Evolutionary conservation across 495 filamentous ascomycete species (phyloP).

Genomic region (Aspergillus panamensis): DNA sequence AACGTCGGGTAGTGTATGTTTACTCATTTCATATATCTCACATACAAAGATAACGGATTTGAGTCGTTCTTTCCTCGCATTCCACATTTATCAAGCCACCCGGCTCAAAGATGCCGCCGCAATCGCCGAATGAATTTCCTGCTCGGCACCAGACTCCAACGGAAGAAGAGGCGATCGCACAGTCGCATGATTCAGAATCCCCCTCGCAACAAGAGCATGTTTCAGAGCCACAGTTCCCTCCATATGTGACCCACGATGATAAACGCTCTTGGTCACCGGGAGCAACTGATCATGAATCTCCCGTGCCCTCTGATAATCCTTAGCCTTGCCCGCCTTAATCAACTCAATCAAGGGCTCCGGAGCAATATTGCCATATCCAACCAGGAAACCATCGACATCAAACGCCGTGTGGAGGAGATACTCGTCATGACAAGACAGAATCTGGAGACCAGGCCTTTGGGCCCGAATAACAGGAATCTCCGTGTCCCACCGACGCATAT

Average conservation of each 20-base stretch:
- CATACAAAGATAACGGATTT: background rate
- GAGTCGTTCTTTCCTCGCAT: background rate
- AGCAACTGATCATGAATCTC: slow-evolving; percentile 31
- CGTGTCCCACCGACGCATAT: slow-evolving; percentile 39
- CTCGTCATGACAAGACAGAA: slow-evolving; percentile 37
- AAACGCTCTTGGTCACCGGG: slow-evolving; percentile 31
- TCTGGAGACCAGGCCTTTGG: slow-evolving; percentile 32
- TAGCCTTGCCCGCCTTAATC: slow-evolving; percentile 33
- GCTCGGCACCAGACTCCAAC: slow-evolving; percentile 27
- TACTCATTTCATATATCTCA: background rate
- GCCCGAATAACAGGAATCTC: slow-evolving; percentile 34
- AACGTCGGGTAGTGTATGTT: background rate
- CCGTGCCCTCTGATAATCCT: slow-evolving; percentile 31
- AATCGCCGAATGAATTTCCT: slow-evolving; percentile 33
- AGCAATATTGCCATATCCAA: slow-evolving; percentile 39
- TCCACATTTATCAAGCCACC: background rate
- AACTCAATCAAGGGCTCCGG: slow-evolving; percentile 34
- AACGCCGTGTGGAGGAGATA: slow-evolving; percentile 37
- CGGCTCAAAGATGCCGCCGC: slow-evolving; percentile 19
- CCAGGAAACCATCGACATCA: slow-evolving; percentile 35
- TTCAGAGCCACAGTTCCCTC: slow-evolving; percentile 35
- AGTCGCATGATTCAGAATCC: slow-evolving; percentile 32
- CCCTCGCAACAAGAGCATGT: slow-evolving; percentile 33
- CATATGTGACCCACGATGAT: slow-evolving; percentile 36
- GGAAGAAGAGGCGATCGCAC: slow-evolving; percentile 29